Conservation (phyloP, 768 basidiomycete species). For the Tulasnella sp. region DNA sequence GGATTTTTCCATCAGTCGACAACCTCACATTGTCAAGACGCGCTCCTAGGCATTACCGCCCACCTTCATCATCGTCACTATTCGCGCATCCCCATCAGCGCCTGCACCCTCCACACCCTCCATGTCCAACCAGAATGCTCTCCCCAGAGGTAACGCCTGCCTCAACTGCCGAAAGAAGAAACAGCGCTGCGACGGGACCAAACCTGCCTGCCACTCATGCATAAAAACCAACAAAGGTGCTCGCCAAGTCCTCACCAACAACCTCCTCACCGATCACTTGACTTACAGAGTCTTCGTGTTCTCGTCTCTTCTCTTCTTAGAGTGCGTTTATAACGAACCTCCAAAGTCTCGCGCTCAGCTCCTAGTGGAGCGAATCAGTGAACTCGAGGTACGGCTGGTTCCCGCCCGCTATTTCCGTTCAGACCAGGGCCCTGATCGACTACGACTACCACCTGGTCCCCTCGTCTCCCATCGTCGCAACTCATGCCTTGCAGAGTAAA, state of each 20-base stretch:
- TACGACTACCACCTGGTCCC: background rate
- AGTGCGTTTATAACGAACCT: conserved; percentile 9
- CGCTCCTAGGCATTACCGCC: background rate
- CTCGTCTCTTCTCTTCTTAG: background rate
- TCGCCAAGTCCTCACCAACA: background rate
- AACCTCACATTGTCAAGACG: background rate
- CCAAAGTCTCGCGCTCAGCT: conserved; percentile 7
- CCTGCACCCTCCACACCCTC: background rate
- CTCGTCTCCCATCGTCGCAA: background rate
- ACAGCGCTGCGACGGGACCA: conserved; percentile 8
- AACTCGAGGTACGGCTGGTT: background rate
- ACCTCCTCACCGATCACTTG: background rate
- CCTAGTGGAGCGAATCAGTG: conserved; percentile 4
- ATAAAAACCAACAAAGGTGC: conserved; percentile 8
- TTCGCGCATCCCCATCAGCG: background rate
- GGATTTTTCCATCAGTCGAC: background rate
- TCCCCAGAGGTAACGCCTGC: conserved; percentile 9
- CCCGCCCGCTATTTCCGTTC: background rate
- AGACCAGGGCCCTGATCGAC: background rate
- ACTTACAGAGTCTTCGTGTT: background rate
- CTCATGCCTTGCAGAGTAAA: background rate
- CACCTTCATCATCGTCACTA: background rate
- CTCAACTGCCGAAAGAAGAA: conserved; percentile 12
- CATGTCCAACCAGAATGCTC: background rate
- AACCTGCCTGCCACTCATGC: conserved; percentile 8